Base-by-base conservation (phyloP, 2,329 filamentous ascomycete genomes). In the Septoria petroselini region DNA sequence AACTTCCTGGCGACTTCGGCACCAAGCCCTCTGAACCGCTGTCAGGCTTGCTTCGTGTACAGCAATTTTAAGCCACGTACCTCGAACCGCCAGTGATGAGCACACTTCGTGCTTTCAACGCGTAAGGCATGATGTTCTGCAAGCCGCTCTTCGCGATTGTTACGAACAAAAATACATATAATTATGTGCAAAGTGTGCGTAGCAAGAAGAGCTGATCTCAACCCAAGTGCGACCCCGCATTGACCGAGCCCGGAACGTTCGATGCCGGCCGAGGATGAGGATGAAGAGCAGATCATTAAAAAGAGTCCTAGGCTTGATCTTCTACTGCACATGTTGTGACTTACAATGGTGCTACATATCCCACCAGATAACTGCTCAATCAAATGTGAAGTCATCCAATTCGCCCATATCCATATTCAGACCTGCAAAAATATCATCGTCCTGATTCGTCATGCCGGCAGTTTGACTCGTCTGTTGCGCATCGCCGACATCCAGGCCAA, bases 1-100 rank as follows among this genome's bases (percentile, higher is more conserved):
- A 91, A 88, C 25, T 82, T 80, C 48, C 79, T 77, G 31, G 77
- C 79, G 2, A 87, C 76, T 3, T 83, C 74, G 35, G 85, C 86
- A 29, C 88, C 88, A 25, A 91, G 77, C 2, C 87, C 88, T 58
- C 86, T 81, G 49, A 75, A 12, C 19, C 7, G 3, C 8, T 33
- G 48, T 45, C 23, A 49, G 42, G 37, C 40, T 37, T 23, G 46
- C 56, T 15, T 40, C 41, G 37, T n/a, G n/a, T n/a, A 34, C 39
- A 9, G 21, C 25, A 17, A 29, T 29, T 14, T n/a, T 41, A 29
- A 30, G 23, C 12, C 4, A 42, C 72, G 56, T 70, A 84, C 82
- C 81, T 74, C 38, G 80, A 83, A 39, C 80, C 81, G 37, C 80
- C 83, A 0, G 81, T 85, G 17, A 86, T 73, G 12, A 86, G 74